Evolutionary conservation across 2,329 filamentous ascomycete species (phyloP), one percentile per base, ranked within the genome.

Genomic region (Pseudocercospora musae): DNA sequence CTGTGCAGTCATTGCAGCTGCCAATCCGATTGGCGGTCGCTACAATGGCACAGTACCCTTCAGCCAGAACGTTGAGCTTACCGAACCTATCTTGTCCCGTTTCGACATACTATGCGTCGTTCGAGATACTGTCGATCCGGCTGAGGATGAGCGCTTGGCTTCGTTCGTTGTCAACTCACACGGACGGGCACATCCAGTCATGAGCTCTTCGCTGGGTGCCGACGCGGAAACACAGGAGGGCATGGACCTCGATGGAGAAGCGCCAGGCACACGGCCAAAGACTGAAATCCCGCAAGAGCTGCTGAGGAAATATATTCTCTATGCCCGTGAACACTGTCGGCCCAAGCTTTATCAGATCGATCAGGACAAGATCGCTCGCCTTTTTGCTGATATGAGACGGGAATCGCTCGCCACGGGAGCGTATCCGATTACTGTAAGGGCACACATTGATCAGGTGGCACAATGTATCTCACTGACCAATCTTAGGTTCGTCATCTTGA

Each of bases 31-130:
- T 64, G 94, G 93, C 52, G 95, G 95, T 21, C 90, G 95, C 49
- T 99, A 99, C 81, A 98, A 98, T 78, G 92, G 91, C 44, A 97
- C 93, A 0, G 91, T 96, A 40, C 94, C 95, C 2, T 98, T 99
- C 78, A 93, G 92, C 0, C 87, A 96, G 75, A 99, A 99, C 68
- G 95, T 99, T 42, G 91, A 99, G 74, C 84, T 99, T 59, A 99
- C 95, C 0, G 95, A 99, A 77, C 95, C 95, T 55, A 99, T 99
- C 71, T 77, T 99, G 74, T 98, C 94, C 11, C 94, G 95, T 85
- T 99, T 99, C 75, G 95, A 99, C 69, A 96, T 99, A 68, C 85
- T 99, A 7, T 96, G 92, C 73, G 95, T 99, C 6, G 94, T 99
- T 15, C 88, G 95, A 54, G 95, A 99, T 75, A 96, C 92, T 0